Conservation (phyloP, 768 basidiomycete genomes). For the Vararia minispora region DNA sequence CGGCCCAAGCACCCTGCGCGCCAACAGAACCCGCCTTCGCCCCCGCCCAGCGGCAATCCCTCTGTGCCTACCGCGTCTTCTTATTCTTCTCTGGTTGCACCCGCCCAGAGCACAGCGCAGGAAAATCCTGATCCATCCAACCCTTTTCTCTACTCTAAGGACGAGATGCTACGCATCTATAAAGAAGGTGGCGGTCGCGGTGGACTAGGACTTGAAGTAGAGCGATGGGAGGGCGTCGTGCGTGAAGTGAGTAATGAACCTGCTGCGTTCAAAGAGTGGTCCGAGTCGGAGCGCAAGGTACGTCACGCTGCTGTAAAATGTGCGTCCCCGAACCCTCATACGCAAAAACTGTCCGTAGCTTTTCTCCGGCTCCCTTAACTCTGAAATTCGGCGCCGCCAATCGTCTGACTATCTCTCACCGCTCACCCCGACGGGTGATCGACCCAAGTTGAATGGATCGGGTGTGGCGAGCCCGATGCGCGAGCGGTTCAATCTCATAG, state of each 20-base stretch:
- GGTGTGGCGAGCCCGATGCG: constrained; percentile 43
- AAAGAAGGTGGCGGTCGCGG: constrained; percentile 66
- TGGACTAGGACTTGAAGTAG: constrained; percentile 74
- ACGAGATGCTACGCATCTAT: constrained; percentile 76
- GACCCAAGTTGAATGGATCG: constrained; percentile 43
- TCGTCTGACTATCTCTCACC: constrained; percentile 63
- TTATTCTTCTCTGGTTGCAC: constrained; percentile 61
- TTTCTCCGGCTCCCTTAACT: constrained; percentile 74
- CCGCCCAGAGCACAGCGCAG: constrained; percentile 33
- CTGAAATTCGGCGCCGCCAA: constrained; percentile 79
- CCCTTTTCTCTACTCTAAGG: constrained; percentile 83
- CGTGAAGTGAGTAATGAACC: constrained; percentile 68
- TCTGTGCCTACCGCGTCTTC: constrained; percentile 44
- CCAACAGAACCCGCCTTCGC: constrained; percentile 50
- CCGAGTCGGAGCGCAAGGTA: constrained; percentile 84
- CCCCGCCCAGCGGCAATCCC: constrained; percentile 29
- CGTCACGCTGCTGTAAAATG: constrained; percentile 12
- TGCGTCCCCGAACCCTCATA: neutral
- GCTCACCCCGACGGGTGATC: constrained; percentile 43
- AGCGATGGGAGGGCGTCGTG: constrained; percentile 83
- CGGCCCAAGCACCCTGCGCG: constrained; percentile 59
- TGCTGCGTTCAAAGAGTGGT: constrained; percentile 65
- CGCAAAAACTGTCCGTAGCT: constrained; percentile 34
- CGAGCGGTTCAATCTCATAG: constrained; percentile 53
- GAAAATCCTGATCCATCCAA: constrained; percentile 55